Conservation (phyloP, 1,139 yeast species). For the Pichia kudriavzevii region DNA sequence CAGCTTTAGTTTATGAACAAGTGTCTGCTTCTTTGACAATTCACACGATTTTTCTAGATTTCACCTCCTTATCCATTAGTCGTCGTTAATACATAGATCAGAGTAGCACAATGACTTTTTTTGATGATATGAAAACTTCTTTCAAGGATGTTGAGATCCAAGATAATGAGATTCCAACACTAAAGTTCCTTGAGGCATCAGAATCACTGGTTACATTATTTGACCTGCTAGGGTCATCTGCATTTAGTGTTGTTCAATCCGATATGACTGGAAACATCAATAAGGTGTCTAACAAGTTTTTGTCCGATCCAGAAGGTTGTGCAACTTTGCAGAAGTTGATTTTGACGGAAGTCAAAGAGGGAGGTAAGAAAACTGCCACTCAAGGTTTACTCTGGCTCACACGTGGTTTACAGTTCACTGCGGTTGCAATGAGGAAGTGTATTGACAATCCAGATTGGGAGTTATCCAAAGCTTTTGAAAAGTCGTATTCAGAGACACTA, state of each 20-base stretch:
- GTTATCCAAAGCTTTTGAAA: constrained; percentile 70
- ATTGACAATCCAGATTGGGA: constrained; percentile 55
- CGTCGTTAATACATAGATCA: too few species aligned
- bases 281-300: constrained; percentile 62
- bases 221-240: constrained; percentile 78
- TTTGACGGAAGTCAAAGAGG: constrained; percentile 53
- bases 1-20: too few species aligned
- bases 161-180: constrained; percentile 61
- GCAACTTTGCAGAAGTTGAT: constrained; percentile 72
- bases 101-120: constrained; percentile 50
- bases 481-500: constrained; percentile 72
- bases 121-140: constrained; percentile 67
- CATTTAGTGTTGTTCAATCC: constrained; percentile 76
- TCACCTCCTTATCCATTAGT: too few species aligned
- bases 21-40: too few species aligned
- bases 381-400: constrained; percentile 88
- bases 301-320: constrained; percentile 56
- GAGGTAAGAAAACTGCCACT: constrained; percentile 66
- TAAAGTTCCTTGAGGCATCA: constrained; percentile 74
- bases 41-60: too few species aligned
- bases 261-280: constrained; percentile 85
- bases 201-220: constrained; percentile 77
- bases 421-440: constrained; percentile 79
- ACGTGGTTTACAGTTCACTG: constrained; percentile 82
- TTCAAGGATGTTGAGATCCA: constrained; percentile 61